Evolutionary conservation across 139 green algal species (phyloP).

Genomic region (Yamagishiella unicocca): DNA sequence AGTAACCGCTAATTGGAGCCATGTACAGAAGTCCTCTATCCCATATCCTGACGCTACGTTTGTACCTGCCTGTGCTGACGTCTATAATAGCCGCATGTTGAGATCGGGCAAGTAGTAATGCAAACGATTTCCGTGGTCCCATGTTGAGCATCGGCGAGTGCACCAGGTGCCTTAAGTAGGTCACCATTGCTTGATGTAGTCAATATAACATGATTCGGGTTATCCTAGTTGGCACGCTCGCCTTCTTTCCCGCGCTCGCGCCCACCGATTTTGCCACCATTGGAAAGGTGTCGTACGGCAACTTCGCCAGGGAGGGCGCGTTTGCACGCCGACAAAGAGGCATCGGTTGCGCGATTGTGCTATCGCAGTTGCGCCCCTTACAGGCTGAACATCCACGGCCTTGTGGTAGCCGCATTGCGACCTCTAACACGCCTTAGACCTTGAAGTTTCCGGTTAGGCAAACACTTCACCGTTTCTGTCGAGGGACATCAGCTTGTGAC

Average conservation of each 20-base stretch:
- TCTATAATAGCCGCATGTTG: no score
- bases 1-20: no score
- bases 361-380: slow-evolving; percentile 13
- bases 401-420: neutral
- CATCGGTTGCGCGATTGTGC: neutral
- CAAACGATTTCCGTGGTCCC: no score
- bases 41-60: no score
- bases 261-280: slow-evolving; percentile 13
- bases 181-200: no score
- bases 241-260: slow-evolving; percentile 28
- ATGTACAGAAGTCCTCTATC: no score
- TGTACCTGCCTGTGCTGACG: no score
- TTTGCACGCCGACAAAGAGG: slow-evolving; percentile 9
- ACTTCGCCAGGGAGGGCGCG: slow-evolving; percentile 24
- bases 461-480: slow-evolving; percentile 14
- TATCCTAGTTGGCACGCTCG: slow-evolving; percentile 19
- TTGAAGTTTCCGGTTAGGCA: neutral
- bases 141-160: no score
- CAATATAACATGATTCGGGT: neutral
- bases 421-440: neutral
- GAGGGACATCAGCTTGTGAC: neutral
- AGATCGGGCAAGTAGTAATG: no score
- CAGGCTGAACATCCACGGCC: neutral
- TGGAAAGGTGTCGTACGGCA: neutral
- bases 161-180: no score